Conservation (phyloP, 305 asterid genomes). For the Galium porrigens region DNA sequence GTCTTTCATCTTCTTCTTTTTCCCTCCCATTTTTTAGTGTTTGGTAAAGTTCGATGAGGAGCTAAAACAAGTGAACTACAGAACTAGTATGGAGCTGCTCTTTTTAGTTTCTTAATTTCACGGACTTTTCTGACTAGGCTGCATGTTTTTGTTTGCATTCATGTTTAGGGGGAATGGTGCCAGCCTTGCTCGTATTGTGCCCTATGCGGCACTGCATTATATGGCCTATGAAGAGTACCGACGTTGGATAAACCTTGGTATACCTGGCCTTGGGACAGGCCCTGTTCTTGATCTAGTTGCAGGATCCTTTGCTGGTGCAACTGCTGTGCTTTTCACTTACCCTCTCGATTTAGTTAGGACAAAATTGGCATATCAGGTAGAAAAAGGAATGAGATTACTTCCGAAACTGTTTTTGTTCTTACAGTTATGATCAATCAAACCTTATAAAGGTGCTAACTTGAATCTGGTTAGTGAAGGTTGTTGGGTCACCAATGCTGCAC, state of each 20-base stretch:
- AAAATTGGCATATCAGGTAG: constrained; percentile 85
- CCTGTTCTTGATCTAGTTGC: constrained; percentile 83
- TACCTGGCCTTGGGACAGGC: constrained; percentile 56
- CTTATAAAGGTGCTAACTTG: constrained; percentile 17
- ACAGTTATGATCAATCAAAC: not conserved
- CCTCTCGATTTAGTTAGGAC: constrained; percentile 95
- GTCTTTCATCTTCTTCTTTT: not conserved
- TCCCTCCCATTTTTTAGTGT: not conserved
- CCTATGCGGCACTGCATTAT: constrained; percentile 86
- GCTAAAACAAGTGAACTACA: not conserved
- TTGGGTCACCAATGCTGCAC: constrained; percentile 35
- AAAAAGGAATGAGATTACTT: constrained; percentile 12
- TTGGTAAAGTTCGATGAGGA: not conserved
- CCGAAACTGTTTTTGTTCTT: not conserved
- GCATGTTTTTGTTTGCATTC: constrained; percentile 3
- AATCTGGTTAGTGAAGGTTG: constrained; percentile 39
- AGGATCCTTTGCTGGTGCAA: constrained; percentile 97
- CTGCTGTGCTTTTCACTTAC: constrained; percentile 84
- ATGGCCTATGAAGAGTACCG: constrained; percentile 93
- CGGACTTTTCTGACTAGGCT: not conserved
- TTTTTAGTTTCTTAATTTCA: constrained; percentile 1
- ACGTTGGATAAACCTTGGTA: constrained; percentile 55
- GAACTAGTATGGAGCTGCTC: not conserved
- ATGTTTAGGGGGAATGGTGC: constrained; percentile 84
- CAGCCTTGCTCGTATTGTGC: constrained; percentile 83